Percentiles rank a stretch among this genome's conserved stretches.
Conservation (phyloP, 2,329 filamentous ascomycete genomes). For the Colletotrichum cuscutae region DNA sequence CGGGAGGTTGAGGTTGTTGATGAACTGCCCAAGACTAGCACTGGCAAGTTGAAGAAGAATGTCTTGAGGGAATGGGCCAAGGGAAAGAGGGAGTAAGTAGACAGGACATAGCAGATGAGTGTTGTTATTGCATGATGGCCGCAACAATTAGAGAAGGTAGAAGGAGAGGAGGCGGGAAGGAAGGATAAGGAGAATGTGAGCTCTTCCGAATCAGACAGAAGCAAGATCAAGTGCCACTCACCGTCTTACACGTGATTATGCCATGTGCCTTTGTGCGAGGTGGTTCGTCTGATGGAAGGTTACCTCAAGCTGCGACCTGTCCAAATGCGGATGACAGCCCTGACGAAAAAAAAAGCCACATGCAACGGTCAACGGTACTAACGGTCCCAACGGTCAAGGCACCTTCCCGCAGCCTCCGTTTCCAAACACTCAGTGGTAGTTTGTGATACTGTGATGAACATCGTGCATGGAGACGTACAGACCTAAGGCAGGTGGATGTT, state of each 20-base stretch:
- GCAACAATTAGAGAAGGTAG: neutral
- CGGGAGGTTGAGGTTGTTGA: slow-evolving; percentile 79
- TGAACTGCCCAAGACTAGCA: slow-evolving; percentile 96
- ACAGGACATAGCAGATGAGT: neutral
- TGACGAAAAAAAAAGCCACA: neutral
- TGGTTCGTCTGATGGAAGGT: neutral
- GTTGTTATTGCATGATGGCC: neutral
- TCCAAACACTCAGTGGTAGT: neutral
- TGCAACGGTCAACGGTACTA: neutral
- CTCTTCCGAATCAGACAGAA: neutral
- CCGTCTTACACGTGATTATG: neutral
- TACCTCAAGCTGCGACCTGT: neutral
- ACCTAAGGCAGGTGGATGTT: neutral
- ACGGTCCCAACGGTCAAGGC: neutral
- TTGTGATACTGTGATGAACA: neutral
- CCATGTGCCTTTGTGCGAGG: neutral
- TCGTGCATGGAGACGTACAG: neutral
- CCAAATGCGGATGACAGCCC: neutral
- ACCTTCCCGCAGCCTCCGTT: neutral
- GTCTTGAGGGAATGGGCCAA: slow-evolving; percentile 88
- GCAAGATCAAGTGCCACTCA: neutral
- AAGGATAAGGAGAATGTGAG: neutral
- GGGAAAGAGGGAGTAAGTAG: slow-evolving; percentile 28
- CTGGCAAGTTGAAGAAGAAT: slow-evolving; percentile 97
- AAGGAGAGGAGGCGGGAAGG: neutral